Evolutionary conservation across 2,329 filamentous ascomycete genomes (phyloP).

Genomic region (Epichloe bromicola): DNA sequence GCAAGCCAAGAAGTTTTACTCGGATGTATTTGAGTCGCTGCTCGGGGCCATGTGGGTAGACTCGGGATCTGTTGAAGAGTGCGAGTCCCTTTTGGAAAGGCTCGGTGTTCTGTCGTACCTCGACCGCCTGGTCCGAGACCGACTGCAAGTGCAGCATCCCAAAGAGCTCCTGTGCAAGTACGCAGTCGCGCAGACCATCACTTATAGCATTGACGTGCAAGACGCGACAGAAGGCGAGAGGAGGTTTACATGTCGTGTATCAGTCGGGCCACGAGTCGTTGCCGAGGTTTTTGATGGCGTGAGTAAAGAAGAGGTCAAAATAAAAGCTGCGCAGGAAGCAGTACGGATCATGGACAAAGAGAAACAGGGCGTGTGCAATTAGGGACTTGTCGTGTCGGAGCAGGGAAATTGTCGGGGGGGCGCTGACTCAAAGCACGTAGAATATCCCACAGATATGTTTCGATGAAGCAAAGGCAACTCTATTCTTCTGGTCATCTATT

Average conservation of each 20-base stretch:
- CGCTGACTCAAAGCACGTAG: background rate
- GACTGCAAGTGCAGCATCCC: constrained; percentile 46
- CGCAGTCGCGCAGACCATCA: constrained; percentile 36
- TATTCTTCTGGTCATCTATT: background rate
- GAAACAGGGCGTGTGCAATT: background rate
- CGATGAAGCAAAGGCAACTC: background rate
- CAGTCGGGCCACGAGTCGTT: constrained; percentile 33
- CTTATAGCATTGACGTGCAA: constrained; percentile 32
- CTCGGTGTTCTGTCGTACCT: constrained; percentile 55
- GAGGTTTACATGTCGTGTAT: constrained; percentile 32
- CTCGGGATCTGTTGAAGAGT: constrained; percentile 47
- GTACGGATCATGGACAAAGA: constrained; percentile 22
- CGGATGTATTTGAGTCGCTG: constrained; percentile 69
- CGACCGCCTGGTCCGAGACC: constrained; percentile 43
- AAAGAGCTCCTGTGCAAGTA: constrained; percentile 56
- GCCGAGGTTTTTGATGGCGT: constrained; percentile 32
- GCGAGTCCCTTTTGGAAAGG: constrained; percentile 44
- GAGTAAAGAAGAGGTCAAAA: constrained; percentile 38
- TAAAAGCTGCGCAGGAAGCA: constrained; percentile 41
- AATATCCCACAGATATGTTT: background rate
- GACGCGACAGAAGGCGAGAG: constrained; percentile 11
- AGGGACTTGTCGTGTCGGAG: background rate
- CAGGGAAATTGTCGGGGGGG: background rate
- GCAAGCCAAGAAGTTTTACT: constrained; percentile 62
- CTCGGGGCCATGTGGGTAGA: constrained; percentile 80